These are phyloP conservation scores for Hypholoma sublateritium DNA, from an alignment of 768 basidiomycete species.

Conservation along the genomic window DNA sequence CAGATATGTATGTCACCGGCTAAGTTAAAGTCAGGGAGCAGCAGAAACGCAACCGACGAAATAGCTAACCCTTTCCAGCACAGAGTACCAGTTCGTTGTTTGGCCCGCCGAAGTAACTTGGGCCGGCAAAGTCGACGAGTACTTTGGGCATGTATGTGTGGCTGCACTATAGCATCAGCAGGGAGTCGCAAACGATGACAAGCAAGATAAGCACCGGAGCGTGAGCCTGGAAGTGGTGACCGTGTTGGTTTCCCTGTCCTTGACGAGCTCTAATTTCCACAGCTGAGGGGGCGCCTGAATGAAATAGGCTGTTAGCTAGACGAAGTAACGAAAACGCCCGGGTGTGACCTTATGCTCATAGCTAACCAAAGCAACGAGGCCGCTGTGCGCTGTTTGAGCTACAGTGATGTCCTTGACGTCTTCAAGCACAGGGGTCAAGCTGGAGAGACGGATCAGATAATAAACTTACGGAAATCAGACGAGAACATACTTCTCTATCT, in stretches of 20 bases:
- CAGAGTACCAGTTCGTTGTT: slow-evolving; percentile 79
- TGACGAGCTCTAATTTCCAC: slow-evolving; percentile 69
- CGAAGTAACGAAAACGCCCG: neutral
- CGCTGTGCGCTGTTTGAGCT: slow-evolving; percentile 45
- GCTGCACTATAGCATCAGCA: slow-evolving; percentile 28
- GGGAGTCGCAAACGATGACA: slow-evolving; percentile 5
- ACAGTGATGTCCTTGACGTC: slow-evolving; percentile 73
- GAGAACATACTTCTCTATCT: slow-evolving; percentile 60
- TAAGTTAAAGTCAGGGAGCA: slow-evolving; percentile 24
- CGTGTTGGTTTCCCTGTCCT: slow-evolving; percentile 44
- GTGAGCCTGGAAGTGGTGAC: slow-evolving; percentile 36
- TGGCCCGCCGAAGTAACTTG: slow-evolving; percentile 80
- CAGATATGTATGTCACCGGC: slow-evolving; percentile 85
- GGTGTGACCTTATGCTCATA: slow-evolving; percentile 64
- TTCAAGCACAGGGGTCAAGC: slow-evolving; percentile 71
- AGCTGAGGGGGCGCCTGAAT: slow-evolving; percentile 74
- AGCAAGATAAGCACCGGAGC: slow-evolving; percentile 30
- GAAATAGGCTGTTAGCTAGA: neutral
- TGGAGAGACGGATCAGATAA: slow-evolving; percentile 23
- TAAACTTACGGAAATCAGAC: neutral
- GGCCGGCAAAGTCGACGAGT: slow-evolving; percentile 72
- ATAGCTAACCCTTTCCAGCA: slow-evolving; percentile 62
- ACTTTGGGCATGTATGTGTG: slow-evolving; percentile 76
- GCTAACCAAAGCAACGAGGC: slow-evolving; percentile 64
- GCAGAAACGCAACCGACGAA: neutral